Base-by-base conservation (phyloP, 1,139 yeast genomes). In the Arxiozyma slooffiae region DNA sequence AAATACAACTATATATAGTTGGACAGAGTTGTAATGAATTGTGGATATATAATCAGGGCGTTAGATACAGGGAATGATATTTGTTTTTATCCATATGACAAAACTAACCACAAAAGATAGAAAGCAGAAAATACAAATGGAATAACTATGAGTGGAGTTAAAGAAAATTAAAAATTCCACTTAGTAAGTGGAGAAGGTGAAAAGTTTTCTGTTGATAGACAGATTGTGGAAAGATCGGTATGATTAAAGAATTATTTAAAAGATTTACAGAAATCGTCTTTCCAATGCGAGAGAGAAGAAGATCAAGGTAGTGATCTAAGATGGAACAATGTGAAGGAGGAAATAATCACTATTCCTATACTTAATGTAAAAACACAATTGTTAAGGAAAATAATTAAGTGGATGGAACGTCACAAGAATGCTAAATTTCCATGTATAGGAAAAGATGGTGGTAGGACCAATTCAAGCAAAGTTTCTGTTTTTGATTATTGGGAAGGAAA, bases 401-500 rank as follows among this genome's bases (percentile, higher is more conserved):
- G 97, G 95, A 92, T 97, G 67, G 96, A 88, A 66, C 95, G 92
- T 68, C 97, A 94, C 74, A 85, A 83, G 69, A 87, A 87, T 65
- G 85, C 92, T 44, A 77, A 77, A 26, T 83, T 84, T 70, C 85
- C 85, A n/a, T n/a, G n/a, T n/a, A n/a, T n/a, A n/a, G n/a, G n/a
- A n/a, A n/a, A n/a, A 21, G 87, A 80, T 54, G 86, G 81, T 47
- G 90, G 83, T 53, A 85, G 82, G 54, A 94, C 85, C 57, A 92
- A 84, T 63, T 79, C 89, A 24, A 86, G 86, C 63, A 87, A 85
- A 61, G 77, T 87, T 7, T 87, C 88, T 4, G 90, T 92, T 1
- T 83, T 92, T 51, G 92, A 86, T 57, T 95, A 90, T 53, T 94
- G 98, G 98, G 98, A 94, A 71, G 87, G 87, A 69, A 88, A 85